Base-by-base conservation (phyloP, 2,329 filamentous ascomycete species). In the Metarhizium sp. region DNA sequence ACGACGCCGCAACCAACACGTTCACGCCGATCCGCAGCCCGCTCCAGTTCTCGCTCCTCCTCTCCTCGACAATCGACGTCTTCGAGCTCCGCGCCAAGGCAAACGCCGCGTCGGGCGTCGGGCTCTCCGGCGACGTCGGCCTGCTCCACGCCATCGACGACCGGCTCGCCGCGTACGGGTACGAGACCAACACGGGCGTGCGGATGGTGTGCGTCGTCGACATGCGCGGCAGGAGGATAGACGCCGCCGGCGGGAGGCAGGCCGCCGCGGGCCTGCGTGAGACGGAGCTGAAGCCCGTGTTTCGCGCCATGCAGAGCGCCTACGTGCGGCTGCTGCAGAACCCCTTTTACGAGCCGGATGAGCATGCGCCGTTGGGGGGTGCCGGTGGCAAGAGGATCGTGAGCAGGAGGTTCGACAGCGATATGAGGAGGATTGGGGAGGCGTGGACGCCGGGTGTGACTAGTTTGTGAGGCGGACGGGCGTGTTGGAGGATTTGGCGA, bases 111-210 rank as follows among this genome's bases (percentile, higher is more conserved):
- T 64, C 68, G 20, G 71, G 70, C 48, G 70, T 72, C 30, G 75
- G 76, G 8, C 71, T 83, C 47, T 88, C 90, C 52, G 91, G 94
- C 63, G 92, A 97, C 69, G 86, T 94, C 61, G 92, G 94, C 34
- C 81, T 97, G 13, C 80, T 99, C 52, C 92, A 97, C 73, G 91
- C 92, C 57, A 80, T 97, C 57, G 94, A 97, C 74, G 92, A 99
- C 74, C 83, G 92, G 30, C 80, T 97, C 50, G 91, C 92, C 40
- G 88, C 91, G 62, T 99, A 97, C 75, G 94, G 94, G 64, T 96
- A 90, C 84, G 82, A 97, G 71, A 96, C 94, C 55, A 97, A 96
- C 72, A 97, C 94, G 30, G 91, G 91, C 45, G 84, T 96, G 60
- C 92, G 92, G 68, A 85, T 99, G 66, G 85, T 97, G 38, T 86